These are phyloP conservation scores for Knufia petricola DNA, from an alignment of 2,329 filamentous ascomycete species.

Conservation along the genomic window DNA sequence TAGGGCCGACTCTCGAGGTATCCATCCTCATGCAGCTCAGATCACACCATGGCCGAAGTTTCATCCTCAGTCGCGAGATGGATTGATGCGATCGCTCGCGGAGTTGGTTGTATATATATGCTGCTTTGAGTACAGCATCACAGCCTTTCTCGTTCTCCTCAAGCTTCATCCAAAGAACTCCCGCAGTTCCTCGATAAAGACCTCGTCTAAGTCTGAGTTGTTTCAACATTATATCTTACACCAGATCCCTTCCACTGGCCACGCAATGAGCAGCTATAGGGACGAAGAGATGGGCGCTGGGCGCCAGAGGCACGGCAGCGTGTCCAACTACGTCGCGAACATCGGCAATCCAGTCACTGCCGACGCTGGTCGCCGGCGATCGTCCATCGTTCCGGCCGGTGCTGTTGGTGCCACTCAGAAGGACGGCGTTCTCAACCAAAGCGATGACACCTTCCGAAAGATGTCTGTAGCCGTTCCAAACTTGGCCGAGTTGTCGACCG, in stretches of 20 bases:
- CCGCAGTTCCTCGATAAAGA: background rate
- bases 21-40: background rate
- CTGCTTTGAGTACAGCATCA: background rate
- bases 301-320: slow-evolving; percentile 19
- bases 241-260: background rate
- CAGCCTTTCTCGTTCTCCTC: background rate
- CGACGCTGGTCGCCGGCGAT: slow-evolving; percentile 19
- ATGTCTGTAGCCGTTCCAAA: slow-evolving; percentile 23
- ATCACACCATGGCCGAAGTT: background rate
- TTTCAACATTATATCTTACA: too few species aligned
- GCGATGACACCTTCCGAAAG: slow-evolving; percentile 23
- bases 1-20: background rate
- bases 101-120: slow-evolving; percentile 4
- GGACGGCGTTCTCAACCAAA: slow-evolving; percentile 20
- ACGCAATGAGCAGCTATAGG: slow-evolving; percentile 16
- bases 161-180: background rate
- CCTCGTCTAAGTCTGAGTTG: too few species aligned
- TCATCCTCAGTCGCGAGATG: background rate
- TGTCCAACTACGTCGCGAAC: slow-evolving; percentile 20
- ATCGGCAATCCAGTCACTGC: slow-evolving; percentile 13
- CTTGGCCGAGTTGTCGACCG: slow-evolving; percentile 20
- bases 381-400: slow-evolving; percentile 21
- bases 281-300: slow-evolving; percentile 19
- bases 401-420: slow-evolving; percentile 13
- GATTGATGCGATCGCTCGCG: background rate